Evolutionary conservation across 148 eudicot species (phyloP), one percentile per base, ranked within the genome.

Genomic region (Rhododendron williamsianum): DNA sequence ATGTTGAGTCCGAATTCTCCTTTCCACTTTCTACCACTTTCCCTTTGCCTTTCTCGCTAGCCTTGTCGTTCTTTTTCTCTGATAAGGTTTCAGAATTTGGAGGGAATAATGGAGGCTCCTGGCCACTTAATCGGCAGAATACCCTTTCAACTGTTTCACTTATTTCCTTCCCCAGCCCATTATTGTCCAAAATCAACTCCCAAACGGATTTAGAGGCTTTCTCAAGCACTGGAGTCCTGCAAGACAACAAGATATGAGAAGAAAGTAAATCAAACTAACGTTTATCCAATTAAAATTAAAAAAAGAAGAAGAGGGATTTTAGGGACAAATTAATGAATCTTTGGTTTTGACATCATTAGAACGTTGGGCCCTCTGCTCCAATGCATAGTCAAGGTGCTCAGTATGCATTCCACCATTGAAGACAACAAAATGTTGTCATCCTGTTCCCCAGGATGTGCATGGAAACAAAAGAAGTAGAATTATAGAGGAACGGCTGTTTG

Each of bases 171-270:
- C 99, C 98, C 18, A 97, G 85, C 5, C 92, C 98, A 69, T 90
- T 90, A 9, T 90, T 89, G 87, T 95, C 99, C 86, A 97, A 86
- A 58, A 95, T 93, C 84, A 97, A 80, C 60, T 97, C 98, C 99
- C 98, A 97, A 41, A 97, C 98, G 65, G 98, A 94, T 87, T 91
- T 95, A 51, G 99, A 95, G 76, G 98, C 99, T 91, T 94, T 97
- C 90, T 97, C 99, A 81, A 97, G 98, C 89, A 94, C 99, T n/a
- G 98, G 93, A 30, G 89, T 90, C 84, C 98, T 97, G 94, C 90
- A 90, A 78, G 51, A 69, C 54, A 72, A 82, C 49, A 83, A 67
- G 15, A 72, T 84, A 67, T 41, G 3, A 36, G 36, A 11, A 36
- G 21, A 74, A 83, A 36, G 21, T 18, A 74, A 73, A 48, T 35